A percentile compares a stretch with the other conserved stretches of the same genome.
Evolutionary conservation across 169 alveolate species (phyloP).

Genomic region (Babesia divergens): DNA sequence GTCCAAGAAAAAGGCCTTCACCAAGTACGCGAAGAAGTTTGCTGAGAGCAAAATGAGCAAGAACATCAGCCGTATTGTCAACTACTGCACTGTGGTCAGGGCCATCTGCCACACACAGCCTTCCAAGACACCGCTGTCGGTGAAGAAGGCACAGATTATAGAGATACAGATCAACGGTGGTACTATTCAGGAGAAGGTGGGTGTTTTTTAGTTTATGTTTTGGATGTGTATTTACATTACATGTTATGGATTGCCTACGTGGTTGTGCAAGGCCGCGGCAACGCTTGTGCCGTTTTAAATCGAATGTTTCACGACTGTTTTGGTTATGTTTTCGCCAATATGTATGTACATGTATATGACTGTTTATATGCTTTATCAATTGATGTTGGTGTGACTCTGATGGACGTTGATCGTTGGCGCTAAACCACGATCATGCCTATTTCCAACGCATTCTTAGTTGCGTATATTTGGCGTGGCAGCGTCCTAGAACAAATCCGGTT

Average conservation of each 20-base stretch:
- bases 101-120: slow-evolving; percentile 99
- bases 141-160: slow-evolving; percentile 97
- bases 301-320: too few species aligned
- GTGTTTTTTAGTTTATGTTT: neutral
- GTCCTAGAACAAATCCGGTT: slow-evolving; percentile 46
- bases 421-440: slow-evolving; percentile 14
- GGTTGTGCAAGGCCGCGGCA: too few species aligned
- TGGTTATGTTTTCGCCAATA: too few species aligned
- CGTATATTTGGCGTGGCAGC: slow-evolving; percentile 53
- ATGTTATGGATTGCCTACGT: too few species aligned
- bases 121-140: slow-evolving; percentile 89
- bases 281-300: too few species aligned
- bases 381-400: neutral
- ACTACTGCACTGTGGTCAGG: slow-evolving; percentile 96
- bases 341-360: too few species aligned
- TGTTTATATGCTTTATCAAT: neutral
- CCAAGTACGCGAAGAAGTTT: slow-evolving; percentile 90
- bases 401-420: slow-evolving; percentile 21
- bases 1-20: slow-evolving; percentile 98
- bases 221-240: neutral
- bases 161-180: slow-evolving; percentile 99
- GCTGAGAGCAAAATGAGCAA: slow-evolving; percentile 87
- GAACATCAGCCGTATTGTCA: slow-evolving; percentile 90
- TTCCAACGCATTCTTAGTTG: slow-evolving; percentile 41
- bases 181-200: slow-evolving; percentile 90